phyloP scores from a whole-genome alignment of 768 basidiomycete genomes.

The Candolleomyces efflorescens region DNA sequence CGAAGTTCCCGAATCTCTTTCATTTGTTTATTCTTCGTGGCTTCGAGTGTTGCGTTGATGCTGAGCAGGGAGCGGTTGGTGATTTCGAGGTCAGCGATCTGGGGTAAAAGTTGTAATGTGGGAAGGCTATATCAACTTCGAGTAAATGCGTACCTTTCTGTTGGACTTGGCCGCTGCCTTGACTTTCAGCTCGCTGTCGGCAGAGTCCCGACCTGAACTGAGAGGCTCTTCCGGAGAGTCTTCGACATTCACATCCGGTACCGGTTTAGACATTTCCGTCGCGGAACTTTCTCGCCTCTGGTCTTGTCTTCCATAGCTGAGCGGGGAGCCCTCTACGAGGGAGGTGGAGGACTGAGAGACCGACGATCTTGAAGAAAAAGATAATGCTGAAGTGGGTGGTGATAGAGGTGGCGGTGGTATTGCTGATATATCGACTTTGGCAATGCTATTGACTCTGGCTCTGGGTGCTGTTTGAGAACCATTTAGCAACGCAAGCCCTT shows the following conservation, averaged over 20 bases:
- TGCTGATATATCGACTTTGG: constrained; percentile 49
- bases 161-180: constrained; percentile 79
- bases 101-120: background rate
- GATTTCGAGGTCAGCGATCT: constrained; percentile 94
- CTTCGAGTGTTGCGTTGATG: constrained; percentile 81
- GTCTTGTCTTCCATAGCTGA: background rate
- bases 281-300: background rate
- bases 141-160: constrained; percentile 57
- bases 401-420: constrained; percentile 68
- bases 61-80: constrained; percentile 81
- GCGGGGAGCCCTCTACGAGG: constrained; percentile 9
- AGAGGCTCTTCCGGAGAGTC: constrained; percentile 20
- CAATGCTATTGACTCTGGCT: constrained; percentile 13
- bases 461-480: constrained; percentile 10
- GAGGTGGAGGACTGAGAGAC: constrained; percentile 50
- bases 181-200: constrained; percentile 46
- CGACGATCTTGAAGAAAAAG: constrained; percentile 76
- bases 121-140: background rate
- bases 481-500: constrained; percentile 20
- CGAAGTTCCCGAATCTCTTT: constrained; percentile 84
- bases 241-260: constrained; percentile 11
- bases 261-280: background rate
- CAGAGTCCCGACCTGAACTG: constrained; percentile 21
- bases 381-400: constrained; percentile 66
- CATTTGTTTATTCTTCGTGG: constrained; percentile 72